Conservation (phyloP, 2,329 filamentous ascomycete species). For the Dactylellina parvicollis region DNA sequence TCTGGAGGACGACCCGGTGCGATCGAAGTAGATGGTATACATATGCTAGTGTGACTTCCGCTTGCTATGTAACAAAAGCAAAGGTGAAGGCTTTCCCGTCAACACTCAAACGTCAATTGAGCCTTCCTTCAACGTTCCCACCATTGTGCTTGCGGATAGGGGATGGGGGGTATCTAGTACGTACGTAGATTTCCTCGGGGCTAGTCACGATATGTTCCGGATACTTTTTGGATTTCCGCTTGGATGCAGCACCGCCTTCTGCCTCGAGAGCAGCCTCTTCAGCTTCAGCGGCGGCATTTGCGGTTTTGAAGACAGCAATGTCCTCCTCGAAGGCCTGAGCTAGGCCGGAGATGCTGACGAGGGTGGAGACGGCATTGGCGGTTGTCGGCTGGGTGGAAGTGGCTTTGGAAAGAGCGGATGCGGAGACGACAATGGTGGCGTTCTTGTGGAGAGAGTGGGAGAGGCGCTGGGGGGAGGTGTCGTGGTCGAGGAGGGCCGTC, state of each 20-base stretch:
- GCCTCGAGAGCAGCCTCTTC: constrained; percentile 28
- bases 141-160: neutral
- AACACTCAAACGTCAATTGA: constrained; percentile 40
- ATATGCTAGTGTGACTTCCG: constrained; percentile 51
- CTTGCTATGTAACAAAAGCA: constrained; percentile 49
- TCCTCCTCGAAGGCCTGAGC: constrained; percentile 53
- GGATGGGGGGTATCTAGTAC: constrained; percentile 13
- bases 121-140: neutral
- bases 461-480: constrained; percentile 48
- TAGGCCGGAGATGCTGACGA: constrained; percentile 66
- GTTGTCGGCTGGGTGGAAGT: constrained; percentile 61
- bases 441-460: constrained; percentile 52
- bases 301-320: constrained; percentile 49
- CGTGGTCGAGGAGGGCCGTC: constrained; percentile 65
- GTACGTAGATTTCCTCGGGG: constrained; percentile 52
- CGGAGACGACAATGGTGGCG: constrained; percentile 46
- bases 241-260: constrained; percentile 15
- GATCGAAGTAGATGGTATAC: constrained; percentile 48
- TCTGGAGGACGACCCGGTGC: constrained; percentile 43
- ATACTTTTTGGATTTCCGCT: constrained; percentile 43
- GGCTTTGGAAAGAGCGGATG: constrained; percentile 40
- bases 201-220: constrained; percentile 40
- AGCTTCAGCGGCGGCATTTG: constrained; percentile 40
- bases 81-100: constrained; percentile 40
- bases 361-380: constrained; percentile 62